Evolutionary conservation across 1,139 yeast species (phyloP), one percentile per base, ranked within the genome.

Genomic region (Hyphopichia burtonii): DNA sequence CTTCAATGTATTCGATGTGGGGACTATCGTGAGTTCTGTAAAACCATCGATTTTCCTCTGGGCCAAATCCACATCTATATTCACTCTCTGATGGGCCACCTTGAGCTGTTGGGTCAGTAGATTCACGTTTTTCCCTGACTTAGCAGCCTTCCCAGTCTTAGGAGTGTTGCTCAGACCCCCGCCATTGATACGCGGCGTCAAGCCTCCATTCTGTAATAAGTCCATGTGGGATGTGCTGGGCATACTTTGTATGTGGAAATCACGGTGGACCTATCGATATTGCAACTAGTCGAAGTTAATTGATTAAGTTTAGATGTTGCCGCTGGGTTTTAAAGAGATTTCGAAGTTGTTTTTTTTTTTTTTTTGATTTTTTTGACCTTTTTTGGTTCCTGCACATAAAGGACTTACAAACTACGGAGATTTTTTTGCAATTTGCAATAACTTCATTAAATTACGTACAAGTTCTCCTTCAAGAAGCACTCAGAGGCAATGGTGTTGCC

Each of bases 21-120:
- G 97, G 18, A 87, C 68, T 12, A 91, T 70, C 2, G 94, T 85
- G 31, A 93, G 66, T 57, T 90, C 97, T 0, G 98, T 89, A 52
- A 79, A 75, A 12, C 98, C 99, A n/a, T 63, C 63, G 10, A 83
- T 63, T 18, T 62, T 55, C 44, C 76, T 75, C 33, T 67, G 64
- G 17, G 82, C 74, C 34, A 86, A 62, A 58, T 85, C 89, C 4
- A 86, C 77, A 57, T 85, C 91, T 31, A 86, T 60, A 23, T 77
- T 72, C 11, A 86, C 83, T 50, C 83, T 73, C 58, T 86, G 94
- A 58, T 84, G 89, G 3, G 86, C 85, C 10, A 84, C 68, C 50
- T 73, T 79, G 51, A 82, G 73, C 11, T 62, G 56, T 48, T 77
- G 72, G 23, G 63, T 50, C 68, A 63, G 64, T 38, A 68, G 49